A percentile compares a stretch with the other conserved stretches of the same genome.
Conservation (phyloP, 176 grass and related monocot genomes). For the Hordeum marinum region DNA sequence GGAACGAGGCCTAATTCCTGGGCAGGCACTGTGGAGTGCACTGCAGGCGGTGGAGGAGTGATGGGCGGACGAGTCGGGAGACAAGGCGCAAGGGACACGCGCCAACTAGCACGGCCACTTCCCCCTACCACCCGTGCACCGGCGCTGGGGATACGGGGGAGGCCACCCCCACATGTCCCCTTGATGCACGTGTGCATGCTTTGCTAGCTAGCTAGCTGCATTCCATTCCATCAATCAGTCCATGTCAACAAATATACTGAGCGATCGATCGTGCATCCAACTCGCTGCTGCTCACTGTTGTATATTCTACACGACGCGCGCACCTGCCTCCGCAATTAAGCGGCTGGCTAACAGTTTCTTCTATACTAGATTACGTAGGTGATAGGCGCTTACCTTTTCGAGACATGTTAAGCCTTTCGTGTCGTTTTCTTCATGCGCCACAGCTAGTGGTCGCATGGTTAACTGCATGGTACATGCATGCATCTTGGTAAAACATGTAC, state of each 20-base stretch:
- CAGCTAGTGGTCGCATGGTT: neutral
- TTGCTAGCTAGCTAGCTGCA: neutral
- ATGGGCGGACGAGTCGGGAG: neutral
- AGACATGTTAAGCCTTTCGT: neutral
- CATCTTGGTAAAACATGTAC: neutral
- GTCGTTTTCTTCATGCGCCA: neutral
- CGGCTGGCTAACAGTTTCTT: no score
- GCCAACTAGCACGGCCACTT: neutral
- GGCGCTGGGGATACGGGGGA: neutral
- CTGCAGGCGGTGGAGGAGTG: neutral
- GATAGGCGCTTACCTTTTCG: neutral
- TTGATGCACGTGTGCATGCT: neutral
- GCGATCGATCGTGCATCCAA: neutral
- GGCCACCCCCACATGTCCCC: conserved; percentile 15
- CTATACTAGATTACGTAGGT: no score
- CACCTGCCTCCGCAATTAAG: neutral
- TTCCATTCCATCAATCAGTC: neutral
- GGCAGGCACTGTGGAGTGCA: neutral
- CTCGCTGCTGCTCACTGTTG: neutral
- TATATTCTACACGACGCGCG: neutral
- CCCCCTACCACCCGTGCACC: conserved; percentile 25
- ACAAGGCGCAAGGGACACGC: neutral
- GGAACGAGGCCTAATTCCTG: neutral
- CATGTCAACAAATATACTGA: neutral
- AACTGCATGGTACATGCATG: neutral